Evolutionary conservation across 345 rosid species (phyloP), one percentile per base, ranked within the genome.

Genomic region (Salix exigua): DNA sequence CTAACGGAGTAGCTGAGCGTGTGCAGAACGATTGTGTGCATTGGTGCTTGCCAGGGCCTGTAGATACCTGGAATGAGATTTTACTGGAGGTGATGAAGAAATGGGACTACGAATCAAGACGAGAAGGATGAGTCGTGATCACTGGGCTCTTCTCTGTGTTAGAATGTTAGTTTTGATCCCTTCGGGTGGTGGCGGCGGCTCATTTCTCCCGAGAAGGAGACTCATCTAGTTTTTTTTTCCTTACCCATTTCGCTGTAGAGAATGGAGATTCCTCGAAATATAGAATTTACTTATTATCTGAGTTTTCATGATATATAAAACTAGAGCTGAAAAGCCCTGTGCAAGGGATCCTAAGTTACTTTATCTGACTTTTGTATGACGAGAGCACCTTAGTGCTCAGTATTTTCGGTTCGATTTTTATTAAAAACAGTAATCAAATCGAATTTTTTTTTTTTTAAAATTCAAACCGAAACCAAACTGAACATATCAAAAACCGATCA

Each of bases 1-100:
- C 90, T 8, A 81, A 89, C 66, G 99, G 97, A 14, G 83, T 88
- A 19, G 82, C 81, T 65, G 93, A 93, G 79, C 90, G 78, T 33
- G 94, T 93, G 31, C 98, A 88, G 64, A 96, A 96, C 74, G 99
- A 96, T 76, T 96, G 99, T 79, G 88, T 96, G 7, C 99, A 93
- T 74, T 96, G 99, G 99, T 96, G 99, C 81, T 78, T 96, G 68
- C 99, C 99, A 19, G 99, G 98, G 66, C 93, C 98, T 12, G 76
- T 96, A 1, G 99, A 96, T 81, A 89, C 98, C 21, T 96, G 99
- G 98, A 96, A 93, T 78, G 89, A 89, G 85, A 91, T 95, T 72
- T 72, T 93, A 73, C 74, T 95, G 7, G 86, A 88, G 75, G 79
- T 89, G 77, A 72, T 92, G 46, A 88, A 85, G 81, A 88, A 88